These are phyloP conservation scores for Lactifluus hygrophoroides DNA, from an alignment of 768 basidiomycete species.

Conservation along the genomic window DNA sequence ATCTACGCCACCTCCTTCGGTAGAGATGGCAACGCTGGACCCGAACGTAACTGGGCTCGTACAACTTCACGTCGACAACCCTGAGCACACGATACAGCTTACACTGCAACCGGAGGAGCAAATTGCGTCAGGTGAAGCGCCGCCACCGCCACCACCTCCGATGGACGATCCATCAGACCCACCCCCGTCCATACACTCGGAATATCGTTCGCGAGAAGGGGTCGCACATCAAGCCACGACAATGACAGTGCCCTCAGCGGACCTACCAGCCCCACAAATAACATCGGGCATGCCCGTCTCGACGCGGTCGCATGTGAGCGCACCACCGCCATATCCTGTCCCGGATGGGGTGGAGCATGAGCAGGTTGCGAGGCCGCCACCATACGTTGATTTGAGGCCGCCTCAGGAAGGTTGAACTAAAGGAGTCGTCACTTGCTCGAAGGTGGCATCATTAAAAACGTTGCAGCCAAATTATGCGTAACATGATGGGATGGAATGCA, in stretches of 20 bases:
- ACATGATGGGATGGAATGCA: constrained; percentile 15
- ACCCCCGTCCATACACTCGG: constrained; percentile 81
- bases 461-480: constrained; percentile 23
- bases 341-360: constrained; percentile 33
- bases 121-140: constrained; percentile 31
- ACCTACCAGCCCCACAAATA: constrained; percentile 20
- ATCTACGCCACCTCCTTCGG: constrained; percentile 63
- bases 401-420: constrained; percentile 15
- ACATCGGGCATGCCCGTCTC: constrained; percentile 19
- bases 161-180: constrained; percentile 86
- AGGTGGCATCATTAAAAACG: too few species aligned
- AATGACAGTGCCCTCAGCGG: constrained; percentile 16
- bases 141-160: constrained; percentile 71
- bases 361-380: constrained; percentile 29
- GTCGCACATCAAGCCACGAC: constrained; percentile 20
- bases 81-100: constrained; percentile 47
- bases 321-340: constrained; percentile 74
- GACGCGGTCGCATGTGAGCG: constrained; percentile 30
- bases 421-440: too few species aligned
- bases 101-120: constrained; percentile 42
- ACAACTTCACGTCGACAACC: constrained; percentile 44
- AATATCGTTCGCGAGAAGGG: constrained; percentile 40
- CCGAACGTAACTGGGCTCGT: constrained; percentile 61
- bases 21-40: constrained; percentile 68
- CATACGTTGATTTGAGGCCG: constrained; percentile 30